phyloP scores from a whole-genome alignment of 2,329 filamentous ascomycete genomes.

The Dactylellina leptospora region DNA sequence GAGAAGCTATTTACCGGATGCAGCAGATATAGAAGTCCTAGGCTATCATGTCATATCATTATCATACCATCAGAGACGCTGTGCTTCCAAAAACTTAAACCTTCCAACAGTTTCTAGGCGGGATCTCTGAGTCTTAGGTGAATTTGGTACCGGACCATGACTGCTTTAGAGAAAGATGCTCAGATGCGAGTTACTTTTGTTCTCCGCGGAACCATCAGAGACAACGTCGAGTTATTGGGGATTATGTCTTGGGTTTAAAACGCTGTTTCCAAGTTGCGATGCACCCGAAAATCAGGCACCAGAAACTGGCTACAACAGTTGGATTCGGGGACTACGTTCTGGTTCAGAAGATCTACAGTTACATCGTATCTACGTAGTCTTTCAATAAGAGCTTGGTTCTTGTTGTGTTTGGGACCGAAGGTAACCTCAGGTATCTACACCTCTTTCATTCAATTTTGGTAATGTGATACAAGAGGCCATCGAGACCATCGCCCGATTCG shows the following conservation, averaged over 20 bases:
- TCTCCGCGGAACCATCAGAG: not conserved
- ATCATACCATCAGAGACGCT: no score
- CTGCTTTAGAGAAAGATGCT: no score
- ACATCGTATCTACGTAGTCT: no score
- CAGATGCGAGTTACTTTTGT: not conserved
- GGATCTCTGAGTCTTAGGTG: no score
- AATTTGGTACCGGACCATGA: no score
- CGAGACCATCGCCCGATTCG: no score
- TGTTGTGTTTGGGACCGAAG: no score
- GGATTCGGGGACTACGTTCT: no score
- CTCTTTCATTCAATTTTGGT: conserved; percentile 3
- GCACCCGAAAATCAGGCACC: conserved; percentile 5
- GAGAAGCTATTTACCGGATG: conserved; percentile 27
- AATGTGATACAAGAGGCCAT: conserved; percentile 12
- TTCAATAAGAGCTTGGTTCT: no score
- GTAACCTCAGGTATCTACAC: not conserved
- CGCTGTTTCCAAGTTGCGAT: not conserved
- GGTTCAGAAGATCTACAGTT: no score
- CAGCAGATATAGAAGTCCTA: not conserved
- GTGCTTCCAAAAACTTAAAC: not conserved
- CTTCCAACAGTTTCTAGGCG: not conserved
- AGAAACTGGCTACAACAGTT: not conserved
- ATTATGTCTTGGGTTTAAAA: not conserved
- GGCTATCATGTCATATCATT: no score
- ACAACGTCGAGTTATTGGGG: not conserved